A percentile compares a stretch with the other conserved stretches of the same genome.
phyloP scores from a whole-genome alignment of 2,329 filamentous ascomycete species.

The Fusarium transvaalense region DNA sequence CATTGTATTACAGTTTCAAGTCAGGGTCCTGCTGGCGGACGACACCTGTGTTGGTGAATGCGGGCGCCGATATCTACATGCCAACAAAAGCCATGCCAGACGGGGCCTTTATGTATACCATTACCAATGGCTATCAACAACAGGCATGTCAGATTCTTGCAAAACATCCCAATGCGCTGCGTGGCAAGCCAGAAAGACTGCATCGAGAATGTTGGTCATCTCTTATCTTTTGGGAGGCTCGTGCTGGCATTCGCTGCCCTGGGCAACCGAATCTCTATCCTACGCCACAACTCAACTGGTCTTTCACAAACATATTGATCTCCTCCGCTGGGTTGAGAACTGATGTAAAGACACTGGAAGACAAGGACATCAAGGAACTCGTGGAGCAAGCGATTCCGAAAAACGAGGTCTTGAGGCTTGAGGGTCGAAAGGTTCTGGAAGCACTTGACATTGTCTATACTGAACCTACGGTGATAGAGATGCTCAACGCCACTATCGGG shows the following conservation, averaged over 20 bases:
- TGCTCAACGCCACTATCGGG: constrained; percentile 9
- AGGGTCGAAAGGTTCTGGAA: constrained; percentile 45
- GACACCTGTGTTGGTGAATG: constrained; percentile 47
- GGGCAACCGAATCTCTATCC: constrained; percentile 1
- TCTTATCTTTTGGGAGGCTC: constrained; percentile 37
- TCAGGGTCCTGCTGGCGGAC: constrained; percentile 48
- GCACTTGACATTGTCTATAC: constrained; percentile 44
- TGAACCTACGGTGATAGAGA: constrained; percentile 28
- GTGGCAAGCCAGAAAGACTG: constrained; percentile 35
- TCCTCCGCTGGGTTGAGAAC: constrained; percentile 42
- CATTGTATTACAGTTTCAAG: constrained; percentile 47
- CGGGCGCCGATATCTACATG: constrained; percentile 46
- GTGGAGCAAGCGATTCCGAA: constrained; percentile 43
- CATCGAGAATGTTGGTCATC: constrained; percentile 45
- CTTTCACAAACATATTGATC: constrained; percentile 41
- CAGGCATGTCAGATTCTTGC: constrained; percentile 46
- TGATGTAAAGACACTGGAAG: constrained; percentile 43
- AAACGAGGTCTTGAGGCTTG: constrained; percentile 30
- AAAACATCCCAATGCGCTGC: constrained; percentile 42
- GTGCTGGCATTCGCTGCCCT: constrained; percentile 12
- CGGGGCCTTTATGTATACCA: constrained; percentile 47
- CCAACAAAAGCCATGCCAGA: constrained; percentile 45
- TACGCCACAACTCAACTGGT: constrained; percentile 46
- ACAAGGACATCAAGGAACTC: constrained; percentile 36
- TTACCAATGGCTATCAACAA: constrained; percentile 46